These are phyloP conservation scores for Fomes fomentarius DNA, from an alignment of 1,284 basidiomycete genomes.

Conservation along the genomic window DNA sequence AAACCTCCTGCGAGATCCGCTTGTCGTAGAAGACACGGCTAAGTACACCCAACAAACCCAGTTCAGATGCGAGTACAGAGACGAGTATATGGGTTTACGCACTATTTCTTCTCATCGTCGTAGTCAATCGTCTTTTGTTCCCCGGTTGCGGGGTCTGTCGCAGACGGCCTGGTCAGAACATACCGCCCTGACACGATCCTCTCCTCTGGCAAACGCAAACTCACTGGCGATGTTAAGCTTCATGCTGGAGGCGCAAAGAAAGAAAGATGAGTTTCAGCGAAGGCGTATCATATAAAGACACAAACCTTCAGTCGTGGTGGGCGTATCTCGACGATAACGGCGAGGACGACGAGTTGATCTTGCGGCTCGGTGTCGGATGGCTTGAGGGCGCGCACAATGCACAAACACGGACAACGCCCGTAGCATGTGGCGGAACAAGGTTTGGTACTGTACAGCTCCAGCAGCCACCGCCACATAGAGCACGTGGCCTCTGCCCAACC, in stretches of 20 bases:
- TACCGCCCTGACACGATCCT: not conserved
- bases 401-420: conserved; percentile 31
- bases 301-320: conserved; percentile 34
- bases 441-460: conserved; percentile 46
- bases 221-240: conserved; percentile 97
- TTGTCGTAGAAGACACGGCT: conserved; percentile 97
- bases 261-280: conserved; percentile 18
- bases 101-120: conserved; percentile 92
- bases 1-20: conserved; percentile 95
- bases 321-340: conserved; percentile 41
- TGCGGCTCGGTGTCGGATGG: conserved; percentile 38
- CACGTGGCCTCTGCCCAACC: conserved; percentile 36
- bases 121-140: conserved; percentile 96
- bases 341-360: conserved; percentile 40
- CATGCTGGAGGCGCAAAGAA: conserved; percentile 58
- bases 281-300: conserved; percentile 6
- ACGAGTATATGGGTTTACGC: conserved; percentile 34
- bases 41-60: conserved; percentile 6
- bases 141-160: conserved; percentile 88
- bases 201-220: conserved; percentile 35
- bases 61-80: not conserved
- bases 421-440: conserved; percentile 40
- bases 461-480: conserved; percentile 38
- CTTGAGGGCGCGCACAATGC: conserved; percentile 27
- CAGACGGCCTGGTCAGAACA: conserved; percentile 20